A percentile compares a stretch with the other conserved stretches of the same genome.
Conservation (phyloP, 805 yeast genomes). For the Nakazawaea wickerhamii region DNA sequence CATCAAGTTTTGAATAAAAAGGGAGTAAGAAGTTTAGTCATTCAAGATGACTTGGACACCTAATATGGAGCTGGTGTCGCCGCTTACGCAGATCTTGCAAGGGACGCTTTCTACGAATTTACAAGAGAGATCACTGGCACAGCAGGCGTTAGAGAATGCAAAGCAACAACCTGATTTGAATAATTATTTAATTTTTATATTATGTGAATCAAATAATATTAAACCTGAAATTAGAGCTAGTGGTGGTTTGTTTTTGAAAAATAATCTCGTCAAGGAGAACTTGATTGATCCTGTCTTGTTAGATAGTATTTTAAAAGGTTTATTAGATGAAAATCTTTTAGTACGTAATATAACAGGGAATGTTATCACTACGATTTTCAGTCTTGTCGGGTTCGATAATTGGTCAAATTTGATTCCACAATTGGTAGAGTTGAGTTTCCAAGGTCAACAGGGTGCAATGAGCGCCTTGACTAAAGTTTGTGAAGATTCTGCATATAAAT, state of each 20-base stretch:
- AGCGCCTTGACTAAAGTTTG: slow-evolving; percentile 81
- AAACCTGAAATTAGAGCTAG: slow-evolving; percentile 62
- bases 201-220: slow-evolving; percentile 49
- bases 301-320: slow-evolving; percentile 35
- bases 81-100: slow-evolving; percentile 58
- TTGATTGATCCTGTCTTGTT: slow-evolving; percentile 29
- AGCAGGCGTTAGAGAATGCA: slow-evolving; percentile 67
- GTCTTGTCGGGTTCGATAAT: slow-evolving; percentile 53
- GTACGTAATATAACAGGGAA: slow-evolving; percentile 88
- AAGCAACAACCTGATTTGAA: slow-evolving; percentile 69
- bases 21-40: too few species aligned
- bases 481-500: slow-evolving; percentile 70
- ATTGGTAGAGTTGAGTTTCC: slow-evolving; percentile 47
- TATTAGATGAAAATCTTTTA: slow-evolving; percentile 48
- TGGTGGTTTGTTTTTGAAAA: slow-evolving; percentile 83
- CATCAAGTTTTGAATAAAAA: too few species aligned
- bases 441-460: slow-evolving; percentile 67
- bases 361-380: slow-evolving; percentile 77
- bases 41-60: slow-evolving; percentile 61
- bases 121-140: slow-evolving; percentile 56
- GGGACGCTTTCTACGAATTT: slow-evolving; percentile 66
- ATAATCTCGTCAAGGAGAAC: slow-evolving; percentile 45
- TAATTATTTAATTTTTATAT: slow-evolving; percentile 68
- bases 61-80: slow-evolving; percentile 52
- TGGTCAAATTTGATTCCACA: slow-evolving; percentile 78